Conservation (phyloP, 352 stramenopile species). For the Saprolegnia parasitica region DNA sequence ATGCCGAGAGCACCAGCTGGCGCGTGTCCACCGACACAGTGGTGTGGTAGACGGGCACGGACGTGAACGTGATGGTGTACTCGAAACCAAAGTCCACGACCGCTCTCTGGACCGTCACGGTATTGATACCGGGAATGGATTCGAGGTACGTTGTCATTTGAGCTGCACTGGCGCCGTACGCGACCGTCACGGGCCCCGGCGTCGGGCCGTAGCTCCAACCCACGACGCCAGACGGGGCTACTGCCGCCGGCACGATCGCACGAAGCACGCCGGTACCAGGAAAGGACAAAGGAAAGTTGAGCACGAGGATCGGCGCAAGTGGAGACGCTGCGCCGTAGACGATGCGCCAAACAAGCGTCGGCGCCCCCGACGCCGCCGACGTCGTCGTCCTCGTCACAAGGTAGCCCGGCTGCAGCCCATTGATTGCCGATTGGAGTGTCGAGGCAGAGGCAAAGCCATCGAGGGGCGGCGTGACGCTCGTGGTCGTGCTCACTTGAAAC, state of each 20-base stretch:
- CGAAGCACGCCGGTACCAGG: not conserved
- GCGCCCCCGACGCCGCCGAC: constrained; percentile 34
- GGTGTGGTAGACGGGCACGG: constrained; percentile 41
- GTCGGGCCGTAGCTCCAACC: constrained; percentile 44
- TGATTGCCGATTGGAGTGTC: constrained; percentile 42
- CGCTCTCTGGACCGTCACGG: constrained; percentile 31
- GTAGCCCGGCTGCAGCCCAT: constrained; percentile 23
- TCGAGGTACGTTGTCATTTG: constrained; percentile 16
- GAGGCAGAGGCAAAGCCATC: constrained; percentile 51
- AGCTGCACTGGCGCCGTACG: constrained; percentile 10
- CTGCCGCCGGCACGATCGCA: not conserved
- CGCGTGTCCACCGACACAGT: constrained; percentile 33
- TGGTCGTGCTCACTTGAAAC: constrained; percentile 45
- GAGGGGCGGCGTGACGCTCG: constrained; percentile 31
- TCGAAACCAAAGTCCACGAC: constrained; percentile 33
- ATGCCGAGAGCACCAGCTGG: constrained; percentile 26
- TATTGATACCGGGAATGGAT: constrained; percentile 37
- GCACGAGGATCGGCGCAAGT: constrained; percentile 38
- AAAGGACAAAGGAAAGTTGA: constrained; percentile 26
- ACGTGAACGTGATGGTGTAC: constrained; percentile 52
- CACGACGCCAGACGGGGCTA: constrained; percentile 38
- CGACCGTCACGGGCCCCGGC: not conserved
- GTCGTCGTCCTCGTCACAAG: constrained; percentile 36
- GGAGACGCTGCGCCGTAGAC: constrained; percentile 47
- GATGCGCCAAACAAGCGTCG: constrained; percentile 46